Conservation (phyloP, 148 eudicot genomes). For the Diospyros kaki region DNA sequence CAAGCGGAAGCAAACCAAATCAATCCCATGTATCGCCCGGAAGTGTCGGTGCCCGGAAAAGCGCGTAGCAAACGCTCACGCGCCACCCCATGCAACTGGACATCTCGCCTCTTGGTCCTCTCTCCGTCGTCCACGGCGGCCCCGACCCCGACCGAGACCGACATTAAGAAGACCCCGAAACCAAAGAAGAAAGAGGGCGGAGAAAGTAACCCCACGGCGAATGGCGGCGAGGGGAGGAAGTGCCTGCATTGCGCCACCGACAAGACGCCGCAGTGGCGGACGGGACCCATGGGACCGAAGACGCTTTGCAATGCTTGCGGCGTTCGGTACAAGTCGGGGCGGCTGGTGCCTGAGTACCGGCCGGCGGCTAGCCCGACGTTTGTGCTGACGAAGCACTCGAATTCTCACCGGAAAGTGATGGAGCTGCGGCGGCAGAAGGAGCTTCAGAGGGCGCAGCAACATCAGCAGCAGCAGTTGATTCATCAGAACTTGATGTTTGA, state of each 20-base stretch:
- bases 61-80: slow-evolving; percentile 97
- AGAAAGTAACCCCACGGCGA: slow-evolving; percentile 8
- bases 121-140: slow-evolving; percentile 16
- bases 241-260: slow-evolving; percentile 89
- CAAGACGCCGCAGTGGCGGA: slow-evolving; percentile 98
- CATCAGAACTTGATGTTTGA: slow-evolving; percentile 53
- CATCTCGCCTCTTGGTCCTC: slow-evolving; percentile 56
- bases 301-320: slow-evolving; percentile 95
- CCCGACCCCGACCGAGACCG: slow-evolving; percentile 26
- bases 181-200: slow-evolving; percentile 26
- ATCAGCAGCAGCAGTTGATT: slow-evolving; percentile 37
- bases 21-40: slow-evolving; percentile 44
- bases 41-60: slow-evolving; percentile 66
- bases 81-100: slow-evolving; percentile 71
- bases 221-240: slow-evolving; percentile 51
- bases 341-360: slow-evolving; percentile 87
- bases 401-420: slow-evolving; percentile 91
- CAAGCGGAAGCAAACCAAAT: slow-evolving; percentile 24
- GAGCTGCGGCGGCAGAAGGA: slow-evolving; percentile 94
- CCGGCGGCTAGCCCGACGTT: slow-evolving; percentile 97
- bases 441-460: slow-evolving; percentile 32
- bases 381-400: slow-evolving; percentile 73
- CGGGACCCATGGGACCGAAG: slow-evolving; percentile 92
- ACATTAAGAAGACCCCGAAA: slow-evolving; percentile 26
- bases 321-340: slow-evolving; percentile 84